Base-by-base conservation (phyloP, 2,329 filamentous ascomycete genomes). In the Colletotrichum spinosum region DNA sequence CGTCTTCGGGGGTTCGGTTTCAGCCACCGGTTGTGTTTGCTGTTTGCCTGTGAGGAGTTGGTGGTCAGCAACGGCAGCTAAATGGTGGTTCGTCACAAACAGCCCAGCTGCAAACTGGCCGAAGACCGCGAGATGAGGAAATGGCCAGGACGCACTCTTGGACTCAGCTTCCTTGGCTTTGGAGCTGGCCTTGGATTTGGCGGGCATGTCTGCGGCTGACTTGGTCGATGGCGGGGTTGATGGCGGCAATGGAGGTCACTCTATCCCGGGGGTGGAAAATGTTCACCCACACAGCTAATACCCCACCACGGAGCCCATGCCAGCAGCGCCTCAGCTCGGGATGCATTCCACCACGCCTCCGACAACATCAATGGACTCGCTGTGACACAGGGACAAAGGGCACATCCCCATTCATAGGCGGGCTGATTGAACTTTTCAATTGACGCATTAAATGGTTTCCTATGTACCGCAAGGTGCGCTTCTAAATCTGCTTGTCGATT, bases 1-100 rank as follows among this genome's bases (percentile, higher is more conserved):
- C 13, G 85, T 88, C 68, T 78, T 75, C 9, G 80, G 78, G 33
- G 75, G 72, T 6, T 75, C 71, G 13, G 52, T 17, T 45, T 38
- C 17, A 13, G 58, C 52, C n/a, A 42, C 11, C 38, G 53, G 6
- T 37, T 55, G 45, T 17, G 63, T 4, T 60, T 79, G 75, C 55
- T 75, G 70, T 70, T 68, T 60, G 60, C 69, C 60, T 71, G 55
- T 55, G 56, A 17, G 25, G 60, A 51, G 25, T 67, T 67, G 41
- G 17, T 52, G 53, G 55, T 49, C 52, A 41, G 55, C 15, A n/a
- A 37, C 15, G 41, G 45, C 25, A 25, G 25, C 25, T 25, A 25
- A 25, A 25, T 25, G 25, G 25, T 25, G 25, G 25, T 25, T 1
- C 4, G 25, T 25, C 25, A 25, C 25, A 25, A 5, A 25, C 25